phyloP scores from a whole-genome alignment of 148 eudicot species.

The Fallopia convolvulus region DNA sequence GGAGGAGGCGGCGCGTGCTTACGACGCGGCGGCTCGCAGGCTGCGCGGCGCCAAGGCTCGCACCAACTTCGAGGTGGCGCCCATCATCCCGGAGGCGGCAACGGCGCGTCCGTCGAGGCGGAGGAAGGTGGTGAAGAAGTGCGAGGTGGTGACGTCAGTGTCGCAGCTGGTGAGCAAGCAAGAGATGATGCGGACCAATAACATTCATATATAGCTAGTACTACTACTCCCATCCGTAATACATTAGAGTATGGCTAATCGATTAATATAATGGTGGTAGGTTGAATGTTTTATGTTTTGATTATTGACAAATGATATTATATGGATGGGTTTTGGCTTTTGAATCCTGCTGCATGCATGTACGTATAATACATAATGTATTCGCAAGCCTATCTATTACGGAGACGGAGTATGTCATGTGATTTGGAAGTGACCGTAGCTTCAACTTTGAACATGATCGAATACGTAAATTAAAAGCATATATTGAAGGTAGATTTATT shows the following conservation, averaged over 20 bases:
- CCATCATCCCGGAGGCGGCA: constrained; percentile 21
- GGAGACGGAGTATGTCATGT: no score
- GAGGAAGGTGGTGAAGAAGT: constrained; percentile 14
- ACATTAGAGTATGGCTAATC: no score
- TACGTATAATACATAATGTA: no score
- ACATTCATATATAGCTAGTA: not conserved
- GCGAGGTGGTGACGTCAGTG: constrained; percentile 57
- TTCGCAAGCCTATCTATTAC: no score
- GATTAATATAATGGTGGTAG: not conserved
- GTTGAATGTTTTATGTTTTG: not conserved
- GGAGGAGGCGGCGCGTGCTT: constrained; percentile 81
- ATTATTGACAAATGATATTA: no score
- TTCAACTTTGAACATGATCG: no score
- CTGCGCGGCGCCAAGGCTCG: constrained; percentile 64
- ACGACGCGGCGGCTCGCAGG: constrained; percentile 73
- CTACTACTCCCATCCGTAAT: no score
- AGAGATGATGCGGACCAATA: not conserved
- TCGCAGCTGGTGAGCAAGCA: constrained; percentile 37
- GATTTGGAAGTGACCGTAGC: no score
- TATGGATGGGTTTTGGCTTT: not conserved
- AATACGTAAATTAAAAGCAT: no score
- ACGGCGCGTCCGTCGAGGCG: constrained; percentile 18
- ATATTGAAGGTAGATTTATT: no score
- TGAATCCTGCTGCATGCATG: no score
- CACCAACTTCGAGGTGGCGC: constrained; percentile 56